A percentile compares a stretch with the other conserved stretches of the same genome.
These are phyloP conservation scores for Ophiocordyceps robertsii DNA, from an alignment of 2,329 filamentous ascomycete species.

Conservation along the genomic window DNA sequence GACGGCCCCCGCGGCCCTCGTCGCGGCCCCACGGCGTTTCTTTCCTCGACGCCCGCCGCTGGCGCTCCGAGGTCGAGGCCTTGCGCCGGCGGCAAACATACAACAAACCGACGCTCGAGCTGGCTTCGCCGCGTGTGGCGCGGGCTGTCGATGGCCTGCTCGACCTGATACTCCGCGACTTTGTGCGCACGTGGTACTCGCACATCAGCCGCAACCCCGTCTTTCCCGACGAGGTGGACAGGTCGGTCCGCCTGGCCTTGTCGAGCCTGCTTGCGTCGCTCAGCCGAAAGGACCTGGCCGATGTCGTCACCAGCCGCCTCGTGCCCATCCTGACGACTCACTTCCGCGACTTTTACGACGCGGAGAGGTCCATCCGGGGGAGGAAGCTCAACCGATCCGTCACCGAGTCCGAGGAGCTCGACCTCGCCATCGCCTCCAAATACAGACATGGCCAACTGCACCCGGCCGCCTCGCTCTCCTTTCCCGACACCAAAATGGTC, in stretches of 20 bases:
- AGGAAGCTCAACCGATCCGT: conserved; percentile 78
- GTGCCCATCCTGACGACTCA: conserved; percentile 83
- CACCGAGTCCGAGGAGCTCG: conserved; percentile 92
- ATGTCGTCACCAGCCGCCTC: conserved; percentile 66
- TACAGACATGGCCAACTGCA: conserved; percentile 84
- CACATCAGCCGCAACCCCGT: conserved; percentile 68
- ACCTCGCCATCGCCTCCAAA: conserved; percentile 88
- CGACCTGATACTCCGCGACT: conserved; percentile 65
- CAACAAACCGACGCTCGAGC: conserved; percentile 55
- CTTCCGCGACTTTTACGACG: conserved; percentile 80
- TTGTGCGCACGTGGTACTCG: conserved; percentile 78
- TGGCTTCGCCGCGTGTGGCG: conserved; percentile 64
- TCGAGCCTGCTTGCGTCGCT: conserved; percentile 59
- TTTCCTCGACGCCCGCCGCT: conserved; percentile 50
- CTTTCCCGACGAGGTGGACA: conserved; percentile 81
- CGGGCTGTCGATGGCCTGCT: conserved; percentile 69
- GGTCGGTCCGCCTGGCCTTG: conserved; percentile 60
- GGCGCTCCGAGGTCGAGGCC: conserved; percentile 56
- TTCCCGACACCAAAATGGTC: conserved; percentile 68
- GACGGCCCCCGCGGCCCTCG: conserved; percentile 24
- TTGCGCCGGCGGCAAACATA: conserved; percentile 56
- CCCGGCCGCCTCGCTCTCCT: conserved; percentile 67
- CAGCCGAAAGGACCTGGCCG: conserved; percentile 66
- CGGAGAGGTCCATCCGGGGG: conserved; percentile 75
- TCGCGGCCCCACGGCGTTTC: conserved; percentile 31